A percentile compares a stretch with the other conserved stretches of the same genome.
Evolutionary conservation across 148 eudicot species (phyloP).

Genomic region (Rhododendron molle): DNA sequence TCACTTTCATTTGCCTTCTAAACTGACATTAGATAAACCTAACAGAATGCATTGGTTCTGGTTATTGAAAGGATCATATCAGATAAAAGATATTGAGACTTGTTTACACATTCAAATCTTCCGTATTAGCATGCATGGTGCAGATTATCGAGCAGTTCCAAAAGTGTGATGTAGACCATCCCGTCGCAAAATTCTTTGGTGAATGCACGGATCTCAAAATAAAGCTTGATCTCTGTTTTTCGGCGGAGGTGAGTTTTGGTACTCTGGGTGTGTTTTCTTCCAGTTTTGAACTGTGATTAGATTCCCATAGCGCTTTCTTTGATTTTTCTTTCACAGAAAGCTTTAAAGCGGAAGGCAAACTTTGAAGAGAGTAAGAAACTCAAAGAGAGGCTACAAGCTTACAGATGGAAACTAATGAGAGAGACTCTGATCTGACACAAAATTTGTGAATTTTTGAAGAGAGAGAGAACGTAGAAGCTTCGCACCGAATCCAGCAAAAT

Average conservation of each 20-base stretch:
- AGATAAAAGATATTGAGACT: neutral
- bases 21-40: neutral
- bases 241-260: constrained; percentile 61
- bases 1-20: neutral
- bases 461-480: neutral
- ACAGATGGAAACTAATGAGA: constrained; percentile 56
- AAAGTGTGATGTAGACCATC: constrained; percentile 82
- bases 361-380: constrained; percentile 90
- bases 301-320: neutral
- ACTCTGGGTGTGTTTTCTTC: neutral
- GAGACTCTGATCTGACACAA: neutral
- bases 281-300: neutral
- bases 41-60: neutral
- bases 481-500: neutral
- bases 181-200: constrained; percentile 73
- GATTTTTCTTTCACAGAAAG: constrained; percentile 52
- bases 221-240: constrained; percentile 88
- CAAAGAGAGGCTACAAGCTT: constrained; percentile 66
- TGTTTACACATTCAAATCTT: neutral
- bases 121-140: constrained; percentile 13
- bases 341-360: constrained; percentile 80
- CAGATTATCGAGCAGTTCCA: constrained; percentile 91
- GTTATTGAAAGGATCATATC: neutral
- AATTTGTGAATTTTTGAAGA: neutral
- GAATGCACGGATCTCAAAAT: constrained; percentile 86